Percentiles rank a stretch among this genome's conserved stretches.
These are phyloP conservation scores for Candida nanaspora DNA, from an alignment of 805 yeast genomes.

Conservation along the genomic window DNA sequence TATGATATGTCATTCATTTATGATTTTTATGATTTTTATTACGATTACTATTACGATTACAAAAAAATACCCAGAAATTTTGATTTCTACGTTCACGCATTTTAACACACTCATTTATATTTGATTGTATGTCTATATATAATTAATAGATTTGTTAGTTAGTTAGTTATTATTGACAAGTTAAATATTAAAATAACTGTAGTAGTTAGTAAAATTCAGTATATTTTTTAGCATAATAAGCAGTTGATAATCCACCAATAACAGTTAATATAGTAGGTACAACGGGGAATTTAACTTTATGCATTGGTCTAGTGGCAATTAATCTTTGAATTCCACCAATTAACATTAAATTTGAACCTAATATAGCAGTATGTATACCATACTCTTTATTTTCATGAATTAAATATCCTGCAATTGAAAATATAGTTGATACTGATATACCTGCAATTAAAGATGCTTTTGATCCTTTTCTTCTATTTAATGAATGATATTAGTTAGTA, in stretches of 20 bases:
- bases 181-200: no score
- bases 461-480: conserved; percentile 51
- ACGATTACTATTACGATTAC: no score
- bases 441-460: conserved; percentile 81
- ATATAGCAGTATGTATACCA: conserved; percentile 77
- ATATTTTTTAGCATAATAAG: conserved; percentile 70
- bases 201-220: conserved; percentile 56
- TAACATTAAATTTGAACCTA: conserved; percentile 57
- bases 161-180: no score
- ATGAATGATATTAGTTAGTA: no score
- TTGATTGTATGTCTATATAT: no score
- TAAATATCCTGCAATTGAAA: conserved; percentile 70
- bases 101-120: no score
- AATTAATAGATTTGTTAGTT: no score
- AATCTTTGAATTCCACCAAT: conserved; percentile 73
- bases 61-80: no score
- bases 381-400: conserved; percentile 64
- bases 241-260: conserved; percentile 57
- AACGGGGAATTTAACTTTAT: conserved; percentile 32
- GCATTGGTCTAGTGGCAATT: conserved; percentile 38
- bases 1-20: no score
- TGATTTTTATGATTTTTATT: no score
- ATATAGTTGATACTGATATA: conserved; percentile 46
- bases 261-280: conserved; percentile 61
- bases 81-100: no score